Base-by-base conservation (phyloP, 345 rosid species). In the Barbarea vulgaris region DNA sequence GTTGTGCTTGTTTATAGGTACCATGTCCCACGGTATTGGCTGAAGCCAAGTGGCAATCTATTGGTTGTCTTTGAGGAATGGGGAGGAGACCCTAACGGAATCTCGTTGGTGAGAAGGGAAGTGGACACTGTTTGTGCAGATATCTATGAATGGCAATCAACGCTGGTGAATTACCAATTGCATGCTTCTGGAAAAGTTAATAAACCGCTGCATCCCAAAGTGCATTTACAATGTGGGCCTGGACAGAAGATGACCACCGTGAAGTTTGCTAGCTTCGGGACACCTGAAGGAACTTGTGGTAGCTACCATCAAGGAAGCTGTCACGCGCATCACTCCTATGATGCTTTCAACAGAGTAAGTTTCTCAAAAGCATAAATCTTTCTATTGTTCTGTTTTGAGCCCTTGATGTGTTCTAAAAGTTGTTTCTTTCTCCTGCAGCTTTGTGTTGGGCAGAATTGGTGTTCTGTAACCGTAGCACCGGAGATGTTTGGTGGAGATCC, bases 401-500 rank as follows among this genome's bases (percentile, higher is more conserved):
- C 6, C 19, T 42, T 22, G 57, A 44, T 28, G 27, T 50, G 36
- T 11, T 47, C 57, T 78, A 33, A 80, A 60, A 5, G 55, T 24
- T 60, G 24, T 3, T 25, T 71, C 18, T 70, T 33, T 18, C 71
- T 65, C 10, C 70, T 82, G 86, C 87, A 96, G 99, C 89, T 88
- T 22, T 96, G 99, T 54, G 86, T 95, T 30, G 98, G 99, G 48
- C 94, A 88, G 83, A 90, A 88, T 66, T 83, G 85, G 77, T 95
- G 98, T 85, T 83, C 98, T 0, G 94, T 95, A 46, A 91, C 98
- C 0, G 98, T 95, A 25, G 96, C 99, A 50, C 99, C 98, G 0
- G 96, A 72, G 60, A 92, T 95, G 86, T 95, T 95, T 33, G 98
- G 98, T 7, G 99, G 98, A 64, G 99, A 95, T 77, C 99, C 99